These are phyloP conservation scores for Neocatenulostroma microsporum DNA, from an alignment of 2,329 filamentous ascomycete species.

Conservation along the genomic window DNA sequence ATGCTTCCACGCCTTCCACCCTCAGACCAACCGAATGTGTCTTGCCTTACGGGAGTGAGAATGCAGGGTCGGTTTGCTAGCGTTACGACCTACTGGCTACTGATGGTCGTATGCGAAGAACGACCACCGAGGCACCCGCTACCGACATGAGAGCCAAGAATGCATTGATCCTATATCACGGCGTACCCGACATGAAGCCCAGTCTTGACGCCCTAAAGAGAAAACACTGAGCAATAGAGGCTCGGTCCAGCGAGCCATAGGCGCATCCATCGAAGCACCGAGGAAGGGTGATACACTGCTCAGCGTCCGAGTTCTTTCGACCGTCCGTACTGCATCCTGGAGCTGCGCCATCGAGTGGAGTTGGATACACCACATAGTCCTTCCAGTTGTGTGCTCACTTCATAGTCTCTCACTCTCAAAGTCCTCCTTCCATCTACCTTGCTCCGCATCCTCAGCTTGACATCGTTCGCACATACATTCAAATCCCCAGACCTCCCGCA, in stretches of 20 bases:
- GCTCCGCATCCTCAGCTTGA: slow-evolving; percentile 1
- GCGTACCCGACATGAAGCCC: too few species aligned
- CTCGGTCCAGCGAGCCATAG: too few species aligned
- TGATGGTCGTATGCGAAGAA: too few species aligned
- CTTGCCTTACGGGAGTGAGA: background rate
- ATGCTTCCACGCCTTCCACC: background rate
- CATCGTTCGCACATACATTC: slow-evolving; percentile 38
- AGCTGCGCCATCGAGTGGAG: too few species aligned
- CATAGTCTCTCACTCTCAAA: background rate
- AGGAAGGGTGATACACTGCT: background rate
- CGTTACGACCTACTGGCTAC: background rate
- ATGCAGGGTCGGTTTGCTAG: background rate
- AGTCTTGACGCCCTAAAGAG: too few species aligned
- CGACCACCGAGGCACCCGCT: too few species aligned
- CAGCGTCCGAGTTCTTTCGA: background rate
- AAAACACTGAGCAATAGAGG: too few species aligned
- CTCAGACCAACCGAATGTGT: background rate
- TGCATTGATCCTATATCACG: too few species aligned
- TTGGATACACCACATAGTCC: background rate
- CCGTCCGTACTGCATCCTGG: background rate
- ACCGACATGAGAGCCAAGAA: too few species aligned
- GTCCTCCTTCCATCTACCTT: background rate
- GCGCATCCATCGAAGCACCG: too few species aligned
- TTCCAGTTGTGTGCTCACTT: background rate
- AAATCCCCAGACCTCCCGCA: slow-evolving; percentile 41